Evolutionary conservation across 2,329 filamentous ascomycete genomes (phyloP).

Genomic region (Thelonectria olida): DNA sequence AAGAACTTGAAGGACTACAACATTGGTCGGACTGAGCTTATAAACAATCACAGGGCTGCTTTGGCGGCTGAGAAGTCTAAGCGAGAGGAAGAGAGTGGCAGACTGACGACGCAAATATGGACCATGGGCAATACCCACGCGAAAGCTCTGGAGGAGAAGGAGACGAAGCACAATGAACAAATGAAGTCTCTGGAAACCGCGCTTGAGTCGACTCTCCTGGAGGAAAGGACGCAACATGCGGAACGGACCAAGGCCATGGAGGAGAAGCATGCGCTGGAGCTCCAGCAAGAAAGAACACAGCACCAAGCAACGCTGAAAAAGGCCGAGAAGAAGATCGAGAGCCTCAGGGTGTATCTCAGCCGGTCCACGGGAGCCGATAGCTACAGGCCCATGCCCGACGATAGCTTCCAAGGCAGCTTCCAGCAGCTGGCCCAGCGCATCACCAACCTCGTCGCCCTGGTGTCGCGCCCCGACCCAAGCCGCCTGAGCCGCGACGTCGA

Average conservation of each 20-base stretch:
- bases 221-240: background rate
- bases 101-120: background rate
- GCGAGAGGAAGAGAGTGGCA: background rate
- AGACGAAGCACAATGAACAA: background rate
- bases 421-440: background rate
- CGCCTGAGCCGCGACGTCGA: background rate
- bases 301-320: background rate
- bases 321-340: background rate
- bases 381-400: constrained; percentile 1
- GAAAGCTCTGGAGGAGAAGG: background rate
- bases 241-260: background rate
- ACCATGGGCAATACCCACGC: background rate
- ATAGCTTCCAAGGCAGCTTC: background rate
- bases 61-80: background rate
- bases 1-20: background rate
- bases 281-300: background rate
- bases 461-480: background rate
- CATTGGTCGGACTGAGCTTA: background rate
- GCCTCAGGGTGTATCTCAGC: background rate
- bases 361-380: background rate
- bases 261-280: background rate
- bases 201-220: background rate
- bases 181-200: background rate
- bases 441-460: background rate
- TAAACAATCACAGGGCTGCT: background rate